Evolutionary conservation across 345 rosid genomes (phyloP).

Genomic region (Eucalyptus regnans): DNA sequence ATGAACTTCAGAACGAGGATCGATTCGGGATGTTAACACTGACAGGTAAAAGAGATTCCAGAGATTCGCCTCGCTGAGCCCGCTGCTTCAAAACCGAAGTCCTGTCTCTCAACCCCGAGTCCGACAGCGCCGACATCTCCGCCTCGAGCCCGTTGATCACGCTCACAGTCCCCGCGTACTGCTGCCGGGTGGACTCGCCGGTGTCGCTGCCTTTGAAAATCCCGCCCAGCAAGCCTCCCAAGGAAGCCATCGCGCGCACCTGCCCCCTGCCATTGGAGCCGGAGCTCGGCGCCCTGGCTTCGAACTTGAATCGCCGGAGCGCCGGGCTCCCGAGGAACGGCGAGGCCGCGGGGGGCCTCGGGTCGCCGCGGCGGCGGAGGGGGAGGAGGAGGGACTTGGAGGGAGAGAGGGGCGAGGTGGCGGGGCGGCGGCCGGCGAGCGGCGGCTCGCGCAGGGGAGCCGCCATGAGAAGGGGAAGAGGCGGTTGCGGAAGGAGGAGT

Average conservation of each 20-base stretch:
- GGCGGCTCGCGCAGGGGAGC: background rate
- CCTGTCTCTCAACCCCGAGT: constrained; percentile 55
- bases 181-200: constrained; percentile 83
- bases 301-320: background rate
- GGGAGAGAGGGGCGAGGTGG: background rate
- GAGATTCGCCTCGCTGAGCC: constrained; percentile 60
- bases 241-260: constrained; percentile 40
- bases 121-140: constrained; percentile 47
- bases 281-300: constrained; percentile 5
- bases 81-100: constrained; percentile 64
- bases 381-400: background rate
- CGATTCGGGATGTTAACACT: background rate
- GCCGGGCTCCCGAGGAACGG: constrained; percentile 22
- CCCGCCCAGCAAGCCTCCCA: constrained; percentile 77
- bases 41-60: constrained; percentile 88
- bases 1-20: background rate
- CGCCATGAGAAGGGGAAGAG: background rate
- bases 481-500: background rate
- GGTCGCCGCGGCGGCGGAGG: background rate
- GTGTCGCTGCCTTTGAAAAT: constrained; percentile 79
- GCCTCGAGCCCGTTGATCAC: constrained; percentile 51
- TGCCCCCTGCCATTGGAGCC: constrained; percentile 3
- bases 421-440: background rate
- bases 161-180: constrained; percentile 42
- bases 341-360: constrained; percentile 15